Evolutionary conservation across 129 eudicot genomes (phyloP).

Genomic region (Ambrosia artemisiifolia): DNA sequence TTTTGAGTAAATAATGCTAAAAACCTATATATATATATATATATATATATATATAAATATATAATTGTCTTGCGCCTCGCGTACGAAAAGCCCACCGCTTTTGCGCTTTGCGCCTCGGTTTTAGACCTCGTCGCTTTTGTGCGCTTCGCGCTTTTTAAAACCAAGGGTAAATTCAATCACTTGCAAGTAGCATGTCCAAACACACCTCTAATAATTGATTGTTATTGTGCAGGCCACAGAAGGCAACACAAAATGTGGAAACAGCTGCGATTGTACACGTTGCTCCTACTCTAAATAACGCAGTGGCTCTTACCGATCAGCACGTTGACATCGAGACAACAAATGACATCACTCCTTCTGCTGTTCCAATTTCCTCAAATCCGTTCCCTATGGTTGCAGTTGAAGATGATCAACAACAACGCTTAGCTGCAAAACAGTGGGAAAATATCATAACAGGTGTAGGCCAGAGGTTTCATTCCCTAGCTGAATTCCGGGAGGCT

Average conservation of each 20-base stretch:
- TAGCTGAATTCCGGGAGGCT: slow-evolving; percentile 49
- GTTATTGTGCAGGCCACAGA: slow-evolving; percentile 35
- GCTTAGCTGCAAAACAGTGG: slow-evolving; percentile 44
- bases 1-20: no score
- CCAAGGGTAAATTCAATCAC: slow-evolving; percentile 28
- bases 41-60: no score
- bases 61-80: no score
- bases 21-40: no score
- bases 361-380: slow-evolving; percentile 31
- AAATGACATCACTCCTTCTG: slow-evolving; percentile 18
- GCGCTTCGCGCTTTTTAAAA: no score
- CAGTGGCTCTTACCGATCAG: slow-evolving; percentile 23
- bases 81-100: no score
- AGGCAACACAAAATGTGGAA: slow-evolving; percentile 26
- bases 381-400: slow-evolving; percentile 22
- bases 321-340: slow-evolving; percentile 25
- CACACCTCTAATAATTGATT: not conserved
- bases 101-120: no score
- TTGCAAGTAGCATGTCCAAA: not conserved
- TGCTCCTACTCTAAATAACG: slow-evolving; percentile 6
- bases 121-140: no score
- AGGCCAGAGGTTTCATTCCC: slow-evolving; percentile 44
- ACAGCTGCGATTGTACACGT: slow-evolving; percentile 16
- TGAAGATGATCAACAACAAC: slow-evolving; percentile 22
- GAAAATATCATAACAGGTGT: slow-evolving; percentile 45